phyloP scores from a whole-genome alignment of 2,329 filamentous ascomycete species.

The Bipolaris sorokiniana region DNA sequence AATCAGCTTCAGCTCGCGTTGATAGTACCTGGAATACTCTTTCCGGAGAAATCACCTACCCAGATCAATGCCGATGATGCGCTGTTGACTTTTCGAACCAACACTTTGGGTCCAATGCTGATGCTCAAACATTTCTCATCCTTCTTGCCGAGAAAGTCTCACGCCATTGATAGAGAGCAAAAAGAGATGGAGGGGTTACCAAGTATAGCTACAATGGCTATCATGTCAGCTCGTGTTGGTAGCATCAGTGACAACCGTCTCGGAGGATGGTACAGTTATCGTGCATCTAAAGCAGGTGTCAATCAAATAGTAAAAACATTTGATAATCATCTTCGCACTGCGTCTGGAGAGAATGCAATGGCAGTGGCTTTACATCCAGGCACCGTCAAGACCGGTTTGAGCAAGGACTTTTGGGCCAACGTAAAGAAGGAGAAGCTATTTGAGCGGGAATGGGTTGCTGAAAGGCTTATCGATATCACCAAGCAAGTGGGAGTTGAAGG shows the following conservation, averaged over 20 bases:
- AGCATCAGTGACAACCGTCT: conserved; percentile 73
- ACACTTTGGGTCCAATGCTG: conserved; percentile 75
- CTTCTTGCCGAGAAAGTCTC: conserved; percentile 67
- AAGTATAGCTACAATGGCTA: conserved; percentile 68
- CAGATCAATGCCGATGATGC: conserved; percentile 68
- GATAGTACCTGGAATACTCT: conserved; percentile 72
- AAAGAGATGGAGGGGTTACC: conserved; percentile 48
- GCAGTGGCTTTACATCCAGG: conserved; percentile 78
- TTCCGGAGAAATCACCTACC: conserved; percentile 72
- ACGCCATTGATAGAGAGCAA: conserved; percentile 6
- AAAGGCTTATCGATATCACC: conserved; percentile 68
- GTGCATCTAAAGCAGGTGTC: conserved; percentile 75
- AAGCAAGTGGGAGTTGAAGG: conserved; percentile 65
- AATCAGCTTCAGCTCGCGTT: conserved; percentile 71
- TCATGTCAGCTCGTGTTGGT: conserved; percentile 79
- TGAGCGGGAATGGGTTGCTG: conserved; percentile 68
- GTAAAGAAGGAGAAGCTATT: conserved; percentile 70
- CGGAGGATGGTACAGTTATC: conserved; percentile 84
- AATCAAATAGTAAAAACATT: conserved; percentile 74
- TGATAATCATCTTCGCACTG: conserved; percentile 68
- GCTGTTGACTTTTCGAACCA: conserved; percentile 73
- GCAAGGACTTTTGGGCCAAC: conserved; percentile 72
- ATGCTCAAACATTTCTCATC: conserved; percentile 76
- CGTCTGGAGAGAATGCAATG: conserved; percentile 67
- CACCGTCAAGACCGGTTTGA: conserved; percentile 78